Percentiles rank a stretch among this genome's conserved stretches.
Conservation (phyloP, 2,329 filamentous ascomycete genomes). For the Cladophialophora yegresii region DNA sequence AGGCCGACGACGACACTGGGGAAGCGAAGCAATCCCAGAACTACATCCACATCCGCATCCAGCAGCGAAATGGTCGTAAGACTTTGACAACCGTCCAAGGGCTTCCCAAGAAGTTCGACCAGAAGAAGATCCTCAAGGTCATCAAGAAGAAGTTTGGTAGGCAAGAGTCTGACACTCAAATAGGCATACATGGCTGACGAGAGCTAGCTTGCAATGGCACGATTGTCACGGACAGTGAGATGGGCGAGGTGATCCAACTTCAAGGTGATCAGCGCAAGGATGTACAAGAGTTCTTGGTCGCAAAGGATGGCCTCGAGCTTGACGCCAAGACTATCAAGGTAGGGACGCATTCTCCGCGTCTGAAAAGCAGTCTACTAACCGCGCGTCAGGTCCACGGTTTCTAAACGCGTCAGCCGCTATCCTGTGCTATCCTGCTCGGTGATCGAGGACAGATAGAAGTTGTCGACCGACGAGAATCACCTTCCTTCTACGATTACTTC, state of each 20-base stretch:
- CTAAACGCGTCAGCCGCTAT: constrained; percentile 49
- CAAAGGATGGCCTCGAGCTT: constrained; percentile 90
- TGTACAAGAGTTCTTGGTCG: constrained; percentile 94
- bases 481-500: constrained; percentile 29
- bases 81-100: constrained; percentile 99
- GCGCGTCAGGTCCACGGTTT: constrained; percentile 53
- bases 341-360: constrained; percentile 17
- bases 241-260: constrained; percentile 99
- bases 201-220: constrained; percentile 99
- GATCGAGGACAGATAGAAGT: constrained; percentile 45
- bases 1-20: constrained; percentile 99
- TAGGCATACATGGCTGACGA: constrained; percentile 88
- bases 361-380: not conserved
- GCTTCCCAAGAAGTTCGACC: constrained; percentile 97
- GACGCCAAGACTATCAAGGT: constrained; percentile 98
- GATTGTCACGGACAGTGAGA: constrained; percentile 91
- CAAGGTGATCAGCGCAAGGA: constrained; percentile 99
- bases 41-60: constrained; percentile 99
- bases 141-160: constrained; percentile 99
- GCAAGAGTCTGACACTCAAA: constrained; percentile 38
- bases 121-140: constrained; percentile 99
- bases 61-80: constrained; percentile 99
- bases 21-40: constrained; percentile 94
- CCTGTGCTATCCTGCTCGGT: constrained; percentile 49
- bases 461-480: constrained; percentile 24